Conservation (phyloP, 2,329 filamentous ascomycete genomes). For the Cryoendolithus antarcticus region DNA sequence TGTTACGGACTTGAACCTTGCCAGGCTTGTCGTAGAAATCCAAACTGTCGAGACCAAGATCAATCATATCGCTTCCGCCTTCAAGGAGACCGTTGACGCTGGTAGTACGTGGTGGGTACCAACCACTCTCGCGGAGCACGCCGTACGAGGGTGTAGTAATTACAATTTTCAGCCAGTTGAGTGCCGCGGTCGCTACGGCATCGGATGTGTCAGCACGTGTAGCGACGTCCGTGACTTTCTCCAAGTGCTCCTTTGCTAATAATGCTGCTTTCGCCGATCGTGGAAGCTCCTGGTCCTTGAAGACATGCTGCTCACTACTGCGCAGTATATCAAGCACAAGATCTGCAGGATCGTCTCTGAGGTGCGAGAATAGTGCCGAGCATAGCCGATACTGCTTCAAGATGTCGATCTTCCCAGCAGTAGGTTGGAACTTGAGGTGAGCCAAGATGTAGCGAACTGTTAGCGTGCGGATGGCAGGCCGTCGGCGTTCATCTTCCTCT, state of each 20-base stretch:
- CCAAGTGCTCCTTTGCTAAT: conserved; percentile 28
- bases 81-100: conserved; percentile 7
- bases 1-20: conserved; percentile 65
- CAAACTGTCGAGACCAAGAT: conserved; percentile 56
- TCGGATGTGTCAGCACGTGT: conserved; percentile 36
- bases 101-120: conserved; percentile 60
- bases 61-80: conserved; percentile 36
- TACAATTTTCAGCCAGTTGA: conserved; percentile 60
- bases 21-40: conserved; percentile 47
- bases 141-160: conserved; percentile 66
- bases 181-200: conserved; percentile 55
- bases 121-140: conserved; percentile 64
- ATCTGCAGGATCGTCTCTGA: conserved; percentile 65
- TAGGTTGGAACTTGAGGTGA: conserved; percentile 64
- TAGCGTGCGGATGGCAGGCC: conserved; percentile 70
- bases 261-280: conserved; percentile 51
- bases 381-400: conserved; percentile 61
- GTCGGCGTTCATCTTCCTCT: conserved; percentile 48
- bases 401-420: conserved; percentile 68
- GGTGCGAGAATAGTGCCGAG: conserved; percentile 58
- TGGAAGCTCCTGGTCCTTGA: conserved; percentile 62
- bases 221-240: conserved; percentile 43
- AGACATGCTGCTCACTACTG: conserved; percentile 55
- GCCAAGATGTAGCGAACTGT: conserved; percentile 70
- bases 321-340: conserved; percentile 65